These are phyloP conservation scores for Solanum pennellii DNA, from an alignment of 257 asterid genomes.

Conservation along the genomic window DNA sequence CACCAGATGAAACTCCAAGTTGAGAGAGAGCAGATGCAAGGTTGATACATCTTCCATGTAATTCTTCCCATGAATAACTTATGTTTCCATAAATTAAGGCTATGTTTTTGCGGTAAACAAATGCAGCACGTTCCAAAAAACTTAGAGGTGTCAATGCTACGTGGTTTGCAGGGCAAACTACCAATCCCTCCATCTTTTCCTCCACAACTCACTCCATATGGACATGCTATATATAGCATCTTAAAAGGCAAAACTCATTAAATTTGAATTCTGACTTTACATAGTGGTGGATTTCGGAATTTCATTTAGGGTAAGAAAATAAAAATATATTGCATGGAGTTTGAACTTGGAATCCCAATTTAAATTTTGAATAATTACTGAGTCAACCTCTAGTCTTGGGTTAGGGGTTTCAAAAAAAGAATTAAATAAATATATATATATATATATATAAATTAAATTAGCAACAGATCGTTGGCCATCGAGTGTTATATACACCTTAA, in stretches of 20 bases:
- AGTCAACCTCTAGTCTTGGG: no score
- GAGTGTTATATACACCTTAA: no score
- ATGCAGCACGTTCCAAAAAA: constrained; percentile 24
- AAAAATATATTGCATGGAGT: neutral
- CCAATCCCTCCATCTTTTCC: constrained; percentile 3
- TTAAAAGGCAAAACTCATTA: neutral
- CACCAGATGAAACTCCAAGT: constrained; percentile 10
- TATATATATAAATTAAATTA: no score
- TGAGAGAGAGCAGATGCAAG: constrained; percentile 24
- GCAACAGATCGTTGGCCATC: no score
- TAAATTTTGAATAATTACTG: no score
- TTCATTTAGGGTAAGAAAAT: neutral
- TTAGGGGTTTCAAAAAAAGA: no score
- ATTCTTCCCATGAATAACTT: constrained; percentile 16
- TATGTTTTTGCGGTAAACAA: constrained; percentile 9
- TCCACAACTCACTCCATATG: neutral
- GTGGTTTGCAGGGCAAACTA: constrained; percentile 4
- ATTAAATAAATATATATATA: no score
- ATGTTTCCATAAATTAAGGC: constrained; percentile 12
- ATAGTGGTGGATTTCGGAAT: neutral
- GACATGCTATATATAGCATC: neutral
- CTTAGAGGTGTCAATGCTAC: constrained; percentile 22
- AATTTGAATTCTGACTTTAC: neutral
- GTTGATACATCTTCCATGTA: constrained; percentile 21
- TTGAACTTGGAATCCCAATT: no score